Evolutionary conservation across 208 protist genomes (phyloP), one percentile per base, ranked within the genome.

Genomic region (Wallacemonas sp.): DNA sequence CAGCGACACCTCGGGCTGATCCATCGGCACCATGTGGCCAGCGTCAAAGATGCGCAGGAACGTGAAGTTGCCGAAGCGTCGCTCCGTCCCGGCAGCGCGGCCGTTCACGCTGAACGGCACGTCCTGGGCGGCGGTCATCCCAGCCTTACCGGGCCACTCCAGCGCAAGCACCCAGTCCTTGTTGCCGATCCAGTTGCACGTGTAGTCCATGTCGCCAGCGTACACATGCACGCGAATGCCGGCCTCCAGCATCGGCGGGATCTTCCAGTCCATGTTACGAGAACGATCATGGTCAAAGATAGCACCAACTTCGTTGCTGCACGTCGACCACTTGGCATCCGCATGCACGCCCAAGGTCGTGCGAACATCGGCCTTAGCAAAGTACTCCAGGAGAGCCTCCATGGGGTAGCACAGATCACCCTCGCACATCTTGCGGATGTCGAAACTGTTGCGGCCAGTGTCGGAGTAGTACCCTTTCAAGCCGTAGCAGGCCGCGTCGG

Each of bases 121-220:
- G 42, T 83, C 69, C n/a, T 49, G 26, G 2, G 74, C 74, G 3
- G 65, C 74, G 36, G 65, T 70, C 66, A 97, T 93, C 10, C 39
- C 84, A 3, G 38, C 65, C 29, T 83, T 71, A 38, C 86, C 85
- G 10, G 76, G 28, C 94, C 96, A 98, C 41, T 81, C 20, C 61
- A 98, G 59, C 11, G 38, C 74, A 11, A 61, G 49, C 11, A 76
- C 79, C 93, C 93, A 98, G 28, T 66, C 73, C 68, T 94, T 76
- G 75, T 93, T 97, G 54, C 94, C 94, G 33, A 97, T 70, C 77
- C 81, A 97, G 71, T 98, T 98, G 73, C 94, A 97, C 62, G 97
- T 93, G 61, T 83, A 98, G 73, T 98, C 95, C 46, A 77, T 65
- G 41, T 97, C 94, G 8, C 96, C 96, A 0, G 82, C 87, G 75